Evolutionary conservation across 2,329 filamentous ascomycete species (phyloP), one percentile per base, ranked within the genome.

Genomic region (Lecanicillium sp.): DNA sequence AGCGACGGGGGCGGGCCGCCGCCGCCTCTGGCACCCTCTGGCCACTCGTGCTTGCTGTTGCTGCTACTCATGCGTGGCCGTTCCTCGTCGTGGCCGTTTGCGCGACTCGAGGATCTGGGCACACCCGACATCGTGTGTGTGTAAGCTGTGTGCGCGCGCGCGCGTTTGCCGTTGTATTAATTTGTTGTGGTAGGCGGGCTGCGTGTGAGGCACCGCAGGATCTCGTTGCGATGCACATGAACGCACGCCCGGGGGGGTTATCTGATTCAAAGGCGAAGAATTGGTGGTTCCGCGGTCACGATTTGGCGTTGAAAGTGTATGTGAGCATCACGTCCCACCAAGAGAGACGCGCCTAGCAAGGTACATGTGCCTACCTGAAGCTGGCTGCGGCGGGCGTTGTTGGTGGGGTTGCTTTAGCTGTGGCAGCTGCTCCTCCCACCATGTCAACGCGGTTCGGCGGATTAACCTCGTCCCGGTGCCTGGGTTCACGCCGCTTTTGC

Each of bases 81-180:
- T 35, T 54, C 49, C 38, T 68, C 64, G 49, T 67, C 64, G 51
- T 52, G 51, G 44, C 63, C 67, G 57, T 68, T 71, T 54, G 68
- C 61, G 61, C 72, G 73, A 60, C 67, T 66, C 53, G 72, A 67
- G 56, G 67, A 65, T 65, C 68, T 62, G 54, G 63, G 59, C 56
- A 61, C 58, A 55, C 63, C 66, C 53, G 69, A 68, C 69, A 72
- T 72, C 33, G 26, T 17, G n/a, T 8, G 26, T n/a, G 23, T 21
- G 1, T 9, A 19, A 37, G 23, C 3, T 29, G 19, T 15, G 7
- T 19, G n/a, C n/a, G n/a, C n/a, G n/a, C n/a, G n/a, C n/a, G n/a
- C n/a, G n/a, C n/a, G n/a, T n/a, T n/a, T n/a, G n/a, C n/a, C n/a
- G n/a, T n/a, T n/a, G n/a, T n/a, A n/a, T n/a, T 30, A 24, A 17